Percentiles rank a stretch among this genome's conserved stretches.
phyloP scores from a whole-genome alignment of 2,329 filamentous ascomycete genomes.

The Ophidiomyces ophidiicola region DNA sequence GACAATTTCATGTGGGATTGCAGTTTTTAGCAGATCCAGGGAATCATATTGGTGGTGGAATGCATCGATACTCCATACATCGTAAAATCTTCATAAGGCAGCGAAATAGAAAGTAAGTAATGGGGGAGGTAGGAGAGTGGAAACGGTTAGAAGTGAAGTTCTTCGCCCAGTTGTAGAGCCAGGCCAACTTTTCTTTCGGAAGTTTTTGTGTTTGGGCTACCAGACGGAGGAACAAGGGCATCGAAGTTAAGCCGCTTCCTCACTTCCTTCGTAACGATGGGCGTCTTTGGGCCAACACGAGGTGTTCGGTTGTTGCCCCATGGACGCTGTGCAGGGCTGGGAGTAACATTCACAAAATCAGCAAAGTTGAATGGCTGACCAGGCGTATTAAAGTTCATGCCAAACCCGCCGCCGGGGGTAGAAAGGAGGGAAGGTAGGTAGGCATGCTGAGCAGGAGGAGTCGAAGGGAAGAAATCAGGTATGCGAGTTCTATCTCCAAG shows the following conservation, averaged over 20 bases:
- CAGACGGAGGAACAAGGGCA: conserved; percentile 48
- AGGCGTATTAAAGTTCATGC: conserved; percentile 65
- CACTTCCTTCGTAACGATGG: conserved; percentile 54
- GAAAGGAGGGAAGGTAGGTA: conserved; percentile 40
- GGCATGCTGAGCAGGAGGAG: conserved; percentile 56
- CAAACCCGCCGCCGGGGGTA: conserved; percentile 56
- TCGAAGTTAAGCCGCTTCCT: conserved; percentile 73
- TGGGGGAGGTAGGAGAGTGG: neutral
- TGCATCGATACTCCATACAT: conserved; percentile 11
- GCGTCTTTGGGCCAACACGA: conserved; percentile 49
- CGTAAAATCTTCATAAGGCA: conserved; percentile 9
- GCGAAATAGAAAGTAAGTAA: neutral
- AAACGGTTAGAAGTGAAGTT: conserved; percentile 8
- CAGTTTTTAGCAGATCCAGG: too few species aligned
- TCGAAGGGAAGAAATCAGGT: conserved; percentile 52
- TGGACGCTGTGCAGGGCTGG: conserved; percentile 77
- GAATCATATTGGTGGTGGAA: too few species aligned
- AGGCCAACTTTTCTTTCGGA: conserved; percentile 6
- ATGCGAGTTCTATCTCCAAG: conserved; percentile 36
- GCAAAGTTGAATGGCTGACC: conserved; percentile 83
- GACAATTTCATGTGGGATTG: too few species aligned
- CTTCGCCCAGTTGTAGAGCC: conserved; percentile 12
- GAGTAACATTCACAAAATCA: conserved; percentile 95
- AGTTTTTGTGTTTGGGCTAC: conserved; percentile 40
- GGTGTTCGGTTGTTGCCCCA: conserved; percentile 53